Conservation (phyloP, 1,284 basidiomycete species). For the Hemileia vastatrix region DNA sequence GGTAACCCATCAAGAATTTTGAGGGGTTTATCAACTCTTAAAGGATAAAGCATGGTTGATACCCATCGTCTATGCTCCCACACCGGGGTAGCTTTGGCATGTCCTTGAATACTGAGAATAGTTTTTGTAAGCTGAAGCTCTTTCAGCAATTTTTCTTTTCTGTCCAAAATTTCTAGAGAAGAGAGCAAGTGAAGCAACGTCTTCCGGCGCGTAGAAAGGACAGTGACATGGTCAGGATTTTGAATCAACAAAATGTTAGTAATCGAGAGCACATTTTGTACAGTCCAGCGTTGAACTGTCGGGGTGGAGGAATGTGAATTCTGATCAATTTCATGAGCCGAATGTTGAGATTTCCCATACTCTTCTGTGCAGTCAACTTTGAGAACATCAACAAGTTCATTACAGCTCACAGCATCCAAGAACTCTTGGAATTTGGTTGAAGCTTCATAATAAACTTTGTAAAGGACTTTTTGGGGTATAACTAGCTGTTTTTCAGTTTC, state of each 20-base stretch:
- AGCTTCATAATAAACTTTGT: background rate
- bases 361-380: no score
- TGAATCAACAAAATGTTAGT: conserved; percentile 11
- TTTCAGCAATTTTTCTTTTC: background rate
- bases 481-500: background rate
- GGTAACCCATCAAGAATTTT: no score
- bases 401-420: no score
- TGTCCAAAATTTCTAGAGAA: background rate
- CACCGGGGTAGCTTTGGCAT: conserved; percentile 6
- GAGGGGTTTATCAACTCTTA: background rate
- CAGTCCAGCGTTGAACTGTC: background rate
- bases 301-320: no score
- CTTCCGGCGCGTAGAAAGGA: conserved; percentile 3
- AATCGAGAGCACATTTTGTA: background rate
- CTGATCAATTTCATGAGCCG: no score
- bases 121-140: background rate
- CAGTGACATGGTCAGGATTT: conserved; percentile 16
- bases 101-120: conserved; percentile 2
- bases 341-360: no score
- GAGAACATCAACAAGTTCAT: no score
- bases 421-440: background rate
- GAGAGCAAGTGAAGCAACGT: background rate
- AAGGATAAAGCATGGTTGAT: background rate
- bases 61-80: conserved; percentile 17
- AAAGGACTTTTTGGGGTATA: conserved; percentile 2